Base-by-base conservation (phyloP, 768 basidiomycete genomes). In the Coprinellus aureogranulatus region DNA sequence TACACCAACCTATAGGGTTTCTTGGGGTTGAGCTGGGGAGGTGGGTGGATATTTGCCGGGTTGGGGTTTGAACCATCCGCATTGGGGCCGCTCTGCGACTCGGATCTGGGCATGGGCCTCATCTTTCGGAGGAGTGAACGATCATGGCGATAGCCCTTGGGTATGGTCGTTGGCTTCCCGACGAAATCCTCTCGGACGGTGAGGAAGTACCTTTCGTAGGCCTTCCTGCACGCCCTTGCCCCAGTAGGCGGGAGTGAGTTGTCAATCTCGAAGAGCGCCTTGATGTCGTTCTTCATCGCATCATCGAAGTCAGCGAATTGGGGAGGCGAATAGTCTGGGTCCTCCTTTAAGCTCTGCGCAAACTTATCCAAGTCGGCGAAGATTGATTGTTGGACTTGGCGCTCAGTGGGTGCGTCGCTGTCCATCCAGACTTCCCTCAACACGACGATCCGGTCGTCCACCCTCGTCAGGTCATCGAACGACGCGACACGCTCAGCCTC, bases 391-490 rank as follows among this genome's bases (percentile, higher is more conserved):
- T 65, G 64, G 34, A 61, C 60, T 41, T 67, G 31, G 23, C 12
- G 20, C 34, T 65, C 63, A 2, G 63, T 63, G 1, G 25, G 18
- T 11, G 60, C 46, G 10, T 18, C 31, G 2, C 16, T 18, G 27
- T 60, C 61, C 2, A 65, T 44, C 65, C 63, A 67, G 4, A 62
- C 57, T 37, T 67, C 63, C 58, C 65, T 64, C 25, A 67, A n/a
- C 10, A 59, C 61, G 3, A 55, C 44, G 22, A 30, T 18, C 8
- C 25, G 28, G 18, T 25, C 20, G 18, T 31, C 28, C 25, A 49
- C 26, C 18, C 25, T 25, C n/a, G 23, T 30, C 4, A n/a, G 25
- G 18, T 49, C 26, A 16, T 28, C 48, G 20, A 28, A 45, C 16
- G 41, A 3, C n/a, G 3, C 12, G 47, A 59, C 58, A 18, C 47